These are phyloP conservation scores for Ophiostoma piceae DNA, from an alignment of 2,329 filamentous ascomycete species.

Conservation along the genomic window DNA sequence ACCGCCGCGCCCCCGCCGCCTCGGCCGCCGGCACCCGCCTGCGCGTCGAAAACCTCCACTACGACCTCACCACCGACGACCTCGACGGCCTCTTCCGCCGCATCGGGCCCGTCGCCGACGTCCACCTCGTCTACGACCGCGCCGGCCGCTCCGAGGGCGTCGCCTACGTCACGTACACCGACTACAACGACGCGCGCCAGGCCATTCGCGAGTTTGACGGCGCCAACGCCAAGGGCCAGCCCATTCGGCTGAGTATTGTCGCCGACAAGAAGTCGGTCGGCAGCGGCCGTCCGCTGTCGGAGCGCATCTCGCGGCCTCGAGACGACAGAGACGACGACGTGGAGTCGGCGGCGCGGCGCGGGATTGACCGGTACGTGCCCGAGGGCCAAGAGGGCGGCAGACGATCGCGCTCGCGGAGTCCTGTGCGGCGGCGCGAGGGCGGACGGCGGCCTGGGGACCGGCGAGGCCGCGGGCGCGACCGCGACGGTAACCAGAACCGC, in stretches of 20 bases:
- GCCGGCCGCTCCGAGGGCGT: slow-evolving; percentile 81
- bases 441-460: slow-evolving; percentile 45
- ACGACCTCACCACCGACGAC: slow-evolving; percentile 81
- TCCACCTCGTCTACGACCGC: slow-evolving; percentile 76
- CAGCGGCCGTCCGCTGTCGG: slow-evolving; percentile 52
- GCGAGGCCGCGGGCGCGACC: slow-evolving; percentile 39
- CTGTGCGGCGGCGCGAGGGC: slow-evolving; percentile 42
- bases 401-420: slow-evolving; percentile 53
- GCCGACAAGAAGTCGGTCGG: slow-evolving; percentile 42
- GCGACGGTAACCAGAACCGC: slow-evolving; percentile 28
- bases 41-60: slow-evolving; percentile 85
- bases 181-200: slow-evolving; percentile 61
- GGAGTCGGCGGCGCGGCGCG: slow-evolving; percentile 33
- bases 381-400: slow-evolving; percentile 31
- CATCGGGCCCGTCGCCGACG: slow-evolving; percentile 65
- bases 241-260: slow-evolving; percentile 68
- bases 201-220: slow-evolving; percentile 80
- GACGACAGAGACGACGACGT: slow-evolving; percentile 41
- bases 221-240: slow-evolving; percentile 84
- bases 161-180: slow-evolving; percentile 76
- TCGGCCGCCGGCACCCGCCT: slow-evolving; percentile 56
- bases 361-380: slow-evolving; percentile 52
- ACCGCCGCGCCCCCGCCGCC: neutral
- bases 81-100: slow-evolving; percentile 75
- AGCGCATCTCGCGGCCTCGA: slow-evolving; percentile 53